Conservation (phyloP, 202 grass and related monocot species). For the Musa balbisiana region DNA sequence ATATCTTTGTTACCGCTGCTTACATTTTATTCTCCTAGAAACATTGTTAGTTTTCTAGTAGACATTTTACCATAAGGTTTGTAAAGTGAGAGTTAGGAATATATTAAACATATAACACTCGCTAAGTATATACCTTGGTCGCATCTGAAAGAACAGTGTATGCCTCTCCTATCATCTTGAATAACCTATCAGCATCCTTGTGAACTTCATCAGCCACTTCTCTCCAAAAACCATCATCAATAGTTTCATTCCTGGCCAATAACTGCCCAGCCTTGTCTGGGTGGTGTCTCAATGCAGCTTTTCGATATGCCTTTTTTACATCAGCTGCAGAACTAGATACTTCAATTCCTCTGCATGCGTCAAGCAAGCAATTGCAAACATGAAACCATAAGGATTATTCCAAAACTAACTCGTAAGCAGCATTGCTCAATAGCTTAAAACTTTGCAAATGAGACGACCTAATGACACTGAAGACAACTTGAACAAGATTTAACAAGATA, state of each 20-base stretch:
- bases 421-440: neutral
- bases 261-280: constrained; percentile 87
- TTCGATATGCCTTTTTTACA: constrained; percentile 90
- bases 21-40: too few species aligned
- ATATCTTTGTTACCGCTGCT: too few species aligned
- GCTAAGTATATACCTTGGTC: constrained; percentile 47
- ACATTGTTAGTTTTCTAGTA: neutral
- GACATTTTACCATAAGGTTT: neutral
- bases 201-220: constrained; percentile 73
- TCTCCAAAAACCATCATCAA: constrained; percentile 75
- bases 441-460: neutral
- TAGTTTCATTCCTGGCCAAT: constrained; percentile 64
- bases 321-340: constrained; percentile 55
- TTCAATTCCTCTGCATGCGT: constrained; percentile 61
- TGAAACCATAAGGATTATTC: neutral
- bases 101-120: neutral
- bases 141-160: constrained; percentile 92
- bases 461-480: neutral
- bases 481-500: neutral
- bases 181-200: constrained; percentile 80
- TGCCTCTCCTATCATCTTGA: constrained; percentile 88
- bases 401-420: neutral
- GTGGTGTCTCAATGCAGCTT: constrained; percentile 90
- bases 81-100: neutral
- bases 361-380: constrained; percentile 8